Base-by-base conservation (phyloP, 257 asterid genomes). In the Solanum pinnatisectum region DNA sequence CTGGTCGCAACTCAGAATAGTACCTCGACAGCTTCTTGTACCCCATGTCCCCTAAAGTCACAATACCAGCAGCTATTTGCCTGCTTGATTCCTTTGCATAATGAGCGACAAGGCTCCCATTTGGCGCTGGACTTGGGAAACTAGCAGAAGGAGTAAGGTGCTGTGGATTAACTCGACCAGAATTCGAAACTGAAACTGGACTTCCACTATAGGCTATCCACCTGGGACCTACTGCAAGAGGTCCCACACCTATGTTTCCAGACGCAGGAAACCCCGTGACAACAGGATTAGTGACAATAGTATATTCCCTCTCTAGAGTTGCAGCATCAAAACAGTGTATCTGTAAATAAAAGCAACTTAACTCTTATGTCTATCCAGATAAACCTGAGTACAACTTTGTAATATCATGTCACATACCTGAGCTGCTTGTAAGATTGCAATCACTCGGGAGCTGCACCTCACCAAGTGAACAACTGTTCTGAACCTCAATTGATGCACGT, bases 191-290 rank as follows among this genome's bases (percentile, higher is more conserved):
- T 5, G 92, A 92, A 92, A 97, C 95, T 84, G 91, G 96, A 90
- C 93, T 94, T 88, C 99, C 99, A 89, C 98, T 97, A 88, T 94
- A 96, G 73, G 99, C 99, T 91, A 96, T 92, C 98, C 99, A 97
- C 87, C 99, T 91, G 52, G 98, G 96, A 60, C 99, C 99, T 67
- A 97, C 92, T 37, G 98, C 99, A 84, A 97, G 98, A 83, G 99
- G 98, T 56, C 98, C 99, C 83, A 94, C 88, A 16, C 99, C 99
- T 40, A 92, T 89, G 84, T 89, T 90, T 87, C 95, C 94, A 49
- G 90, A 88, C 85, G 92, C 96, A 88, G 88, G 87, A 79, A 90
- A 88, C 84, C 94, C 95, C 88, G 87, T 49, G 5, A 94, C 89
- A 88, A 97, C 92, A n/a, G 98, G 97, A 91, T 97, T 95, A 56